A percentile compares a stretch with the other conserved stretches of the same genome.
Conservation (phyloP, 1,284 basidiomycete genomes). For the Rhodotorula glutinis region DNA sequence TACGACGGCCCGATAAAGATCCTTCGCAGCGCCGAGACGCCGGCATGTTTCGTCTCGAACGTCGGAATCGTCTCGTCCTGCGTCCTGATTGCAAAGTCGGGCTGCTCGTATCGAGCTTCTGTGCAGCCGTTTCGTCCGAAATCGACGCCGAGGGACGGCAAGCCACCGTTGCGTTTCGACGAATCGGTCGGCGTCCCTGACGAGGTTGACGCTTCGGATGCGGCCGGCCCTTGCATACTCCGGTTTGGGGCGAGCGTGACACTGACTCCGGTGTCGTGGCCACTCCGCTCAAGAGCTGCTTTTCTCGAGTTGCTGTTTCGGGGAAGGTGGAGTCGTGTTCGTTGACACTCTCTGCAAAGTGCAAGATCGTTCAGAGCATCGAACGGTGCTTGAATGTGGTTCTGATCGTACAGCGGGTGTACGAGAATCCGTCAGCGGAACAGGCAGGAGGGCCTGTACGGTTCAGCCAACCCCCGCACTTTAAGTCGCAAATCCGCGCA, state of each 20-base stretch:
- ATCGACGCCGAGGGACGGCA: not conserved
- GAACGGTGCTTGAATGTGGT: no score
- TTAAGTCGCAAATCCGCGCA: no score
- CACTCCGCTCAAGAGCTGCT: no score
- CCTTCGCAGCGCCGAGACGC: conserved; percentile 4
- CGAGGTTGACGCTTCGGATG: conserved; percentile 1
- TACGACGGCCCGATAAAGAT: conserved; percentile 34
- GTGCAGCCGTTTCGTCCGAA: not conserved
- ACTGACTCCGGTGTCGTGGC: not conserved
- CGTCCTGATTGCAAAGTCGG: conserved; percentile 10
- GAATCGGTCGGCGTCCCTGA: not conserved
- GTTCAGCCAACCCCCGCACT: no score
- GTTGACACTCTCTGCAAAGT: no score
- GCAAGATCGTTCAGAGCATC: no score
- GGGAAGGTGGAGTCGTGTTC: no score
- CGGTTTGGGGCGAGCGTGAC: no score
- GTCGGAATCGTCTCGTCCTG: not conserved
- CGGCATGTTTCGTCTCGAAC: conserved; percentile 24
- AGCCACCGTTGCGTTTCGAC: not conserved
- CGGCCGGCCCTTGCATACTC: conserved; percentile 2
- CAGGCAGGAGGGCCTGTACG: no score
- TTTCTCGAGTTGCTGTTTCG: no score
- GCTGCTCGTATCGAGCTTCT: conserved; percentile 2
- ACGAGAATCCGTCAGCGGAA: no score
- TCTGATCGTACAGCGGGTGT: no score